These are phyloP conservation scores for Salix purpurea DNA, from an alignment of 345 rosid genomes.

Conservation along the genomic window DNA sequence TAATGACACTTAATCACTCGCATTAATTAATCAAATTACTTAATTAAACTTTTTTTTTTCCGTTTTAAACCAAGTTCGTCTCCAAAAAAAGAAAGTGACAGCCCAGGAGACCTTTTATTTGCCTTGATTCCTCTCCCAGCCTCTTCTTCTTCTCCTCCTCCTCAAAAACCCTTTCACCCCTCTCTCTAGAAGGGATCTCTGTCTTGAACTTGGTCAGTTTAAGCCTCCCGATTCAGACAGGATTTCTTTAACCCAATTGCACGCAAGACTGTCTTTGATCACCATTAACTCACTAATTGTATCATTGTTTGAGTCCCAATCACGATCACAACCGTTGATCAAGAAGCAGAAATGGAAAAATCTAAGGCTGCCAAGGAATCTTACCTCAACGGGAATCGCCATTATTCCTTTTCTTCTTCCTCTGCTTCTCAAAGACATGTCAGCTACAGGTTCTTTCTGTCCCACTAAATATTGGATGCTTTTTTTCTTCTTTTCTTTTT, in stretches of 20 bases:
- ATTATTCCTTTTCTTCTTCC: conserved; percentile 28
- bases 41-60: background rate
- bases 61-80: conserved; percentile 3
- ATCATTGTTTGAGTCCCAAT: background rate
- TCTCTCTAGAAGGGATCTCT: background rate
- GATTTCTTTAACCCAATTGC: background rate
- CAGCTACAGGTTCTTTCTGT: conserved; percentile 41
- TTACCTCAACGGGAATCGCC: conserved; percentile 25
- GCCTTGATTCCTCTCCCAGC: background rate
- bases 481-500: too few relatives aligned
- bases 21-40: too few relatives aligned
- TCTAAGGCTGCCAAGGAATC: conserved; percentile 10
- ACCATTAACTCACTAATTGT: background rate
- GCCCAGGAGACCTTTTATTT: background rate
- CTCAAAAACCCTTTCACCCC: background rate
- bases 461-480: background rate
- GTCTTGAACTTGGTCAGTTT: background rate
- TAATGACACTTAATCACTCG: background rate
- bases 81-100: background rate
- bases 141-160: background rate
- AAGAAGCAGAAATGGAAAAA: conserved; percentile 4
- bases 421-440: conserved; percentile 44
- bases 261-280: background rate
- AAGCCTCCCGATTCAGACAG: background rate
- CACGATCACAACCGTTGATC: background rate